Conservation (phyloP, 768 basidiomycete species). For the Lactifluus echinatus region DNA sequence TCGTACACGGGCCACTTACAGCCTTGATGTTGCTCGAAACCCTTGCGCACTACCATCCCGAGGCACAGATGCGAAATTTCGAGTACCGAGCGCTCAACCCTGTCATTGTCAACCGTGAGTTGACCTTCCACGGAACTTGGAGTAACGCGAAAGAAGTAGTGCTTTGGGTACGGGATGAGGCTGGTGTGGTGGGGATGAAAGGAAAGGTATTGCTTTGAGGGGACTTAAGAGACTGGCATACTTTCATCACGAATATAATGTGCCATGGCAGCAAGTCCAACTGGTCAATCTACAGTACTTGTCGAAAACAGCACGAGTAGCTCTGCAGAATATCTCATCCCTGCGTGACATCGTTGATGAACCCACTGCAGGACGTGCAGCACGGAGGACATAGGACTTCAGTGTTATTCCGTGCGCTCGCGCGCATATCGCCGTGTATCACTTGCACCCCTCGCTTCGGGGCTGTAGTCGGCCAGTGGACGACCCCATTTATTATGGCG, state of each 20-base stretch:
- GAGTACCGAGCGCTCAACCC: slow-evolving; percentile 67
- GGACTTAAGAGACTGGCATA: neutral
- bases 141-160: slow-evolving; percentile 31
- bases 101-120: slow-evolving; percentile 42
- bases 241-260: neutral
- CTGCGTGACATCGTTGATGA: neutral
- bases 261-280: neutral
- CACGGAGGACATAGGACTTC: neutral
- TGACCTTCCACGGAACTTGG: slow-evolving; percentile 42
- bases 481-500: neutral
- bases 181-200: slow-evolving; percentile 61
- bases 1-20: slow-evolving; percentile 81
- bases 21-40: slow-evolving; percentile 71
- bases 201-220: slow-evolving; percentile 32
- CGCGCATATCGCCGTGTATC: neutral
- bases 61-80: slow-evolving; percentile 40
- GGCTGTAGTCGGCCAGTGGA: neutral
- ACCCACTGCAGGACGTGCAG: neutral
- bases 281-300: neutral
- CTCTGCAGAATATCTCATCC: neutral
- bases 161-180: slow-evolving; percentile 52
- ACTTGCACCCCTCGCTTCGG: neutral
- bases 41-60: slow-evolving; percentile 41
- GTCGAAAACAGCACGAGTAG: neutral
- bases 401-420: neutral